Evolutionary conservation across 129 eudicot genomes (phyloP).

Genomic region (Sambucus nigra): DNA sequence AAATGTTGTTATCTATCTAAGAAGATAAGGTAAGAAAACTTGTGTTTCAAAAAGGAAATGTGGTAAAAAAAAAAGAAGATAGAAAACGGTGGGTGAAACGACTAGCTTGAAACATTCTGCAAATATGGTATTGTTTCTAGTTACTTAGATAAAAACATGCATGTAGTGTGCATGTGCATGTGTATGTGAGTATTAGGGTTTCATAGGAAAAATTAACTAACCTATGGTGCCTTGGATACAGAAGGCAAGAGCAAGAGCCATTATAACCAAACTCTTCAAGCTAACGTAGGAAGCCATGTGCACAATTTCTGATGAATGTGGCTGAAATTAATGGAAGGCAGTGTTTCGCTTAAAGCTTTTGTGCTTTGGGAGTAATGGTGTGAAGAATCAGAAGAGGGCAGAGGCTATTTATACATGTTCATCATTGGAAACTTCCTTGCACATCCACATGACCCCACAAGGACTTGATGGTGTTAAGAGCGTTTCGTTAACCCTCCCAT

Average conservation of each 20-base stretch:
- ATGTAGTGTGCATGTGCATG: neutral
- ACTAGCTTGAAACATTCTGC: too few relatives aligned
- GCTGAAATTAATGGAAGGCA: neutral
- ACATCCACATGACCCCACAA: conserved; percentile 3
- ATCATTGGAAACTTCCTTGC: too few relatives aligned
- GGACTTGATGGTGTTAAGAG: neutral
- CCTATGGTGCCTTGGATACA: conserved; percentile 35
- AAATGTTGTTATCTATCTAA: neutral
- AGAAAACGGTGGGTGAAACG: too few relatives aligned
- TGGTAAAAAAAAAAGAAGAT: too few relatives aligned
- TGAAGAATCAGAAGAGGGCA: neutral
- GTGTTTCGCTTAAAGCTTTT: neutral
- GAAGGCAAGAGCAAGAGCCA: conserved; percentile 23
- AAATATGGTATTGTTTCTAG: too few relatives aligned
- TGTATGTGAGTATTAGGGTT: neutral
- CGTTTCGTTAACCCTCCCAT: neutral
- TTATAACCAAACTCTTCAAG: conserved; percentile 13
- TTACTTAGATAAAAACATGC: too few relatives aligned
- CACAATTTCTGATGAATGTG: neutral
- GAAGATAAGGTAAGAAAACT: too few relatives aligned
- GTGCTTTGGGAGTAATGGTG: neutral
- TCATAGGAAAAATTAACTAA: neutral
- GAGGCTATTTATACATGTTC: neutral
- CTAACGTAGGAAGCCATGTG: conserved; percentile 28
- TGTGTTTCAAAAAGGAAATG: too few relatives aligned